A percentile compares a stretch with the other conserved stretches of the same genome.
These are phyloP conservation scores for Hansenula lynferdii DNA, from an alignment of 1,139 yeast genomes.

Conservation along the genomic window DNA sequence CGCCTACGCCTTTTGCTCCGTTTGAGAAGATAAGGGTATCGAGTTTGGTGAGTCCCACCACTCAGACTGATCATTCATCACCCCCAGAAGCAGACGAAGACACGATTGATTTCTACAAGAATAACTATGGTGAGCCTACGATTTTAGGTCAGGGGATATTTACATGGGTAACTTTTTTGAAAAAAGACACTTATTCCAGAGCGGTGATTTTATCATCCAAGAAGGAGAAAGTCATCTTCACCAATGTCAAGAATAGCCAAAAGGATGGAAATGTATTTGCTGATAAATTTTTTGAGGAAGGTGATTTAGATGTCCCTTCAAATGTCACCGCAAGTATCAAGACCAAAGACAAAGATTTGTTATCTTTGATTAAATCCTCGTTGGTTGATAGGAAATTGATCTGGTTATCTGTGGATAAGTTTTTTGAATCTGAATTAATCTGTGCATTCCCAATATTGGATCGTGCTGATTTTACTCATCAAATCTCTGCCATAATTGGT, in stretches of 20 bases:
- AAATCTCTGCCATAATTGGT: neutral
- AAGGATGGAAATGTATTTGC: neutral
- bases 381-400: neutral
- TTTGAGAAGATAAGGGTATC: neutral
- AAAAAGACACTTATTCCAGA: slow-evolving; percentile 1
- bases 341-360: neutral
- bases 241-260: neutral
- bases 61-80: no score
- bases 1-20: no score
- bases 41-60: neutral
- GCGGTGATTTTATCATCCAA: neutral
- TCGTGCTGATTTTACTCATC: neutral
- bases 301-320: neutral
- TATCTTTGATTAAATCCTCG: neutral
- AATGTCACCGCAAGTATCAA: no score
- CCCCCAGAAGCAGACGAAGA: neutral
- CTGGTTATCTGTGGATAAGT: slow-evolving; percentile 2
- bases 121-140: neutral
- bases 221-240: neutral
- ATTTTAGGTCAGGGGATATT: neutral
- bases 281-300: neutral
- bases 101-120: neutral
- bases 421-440: slow-evolving; percentile 1
- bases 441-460: neutral
- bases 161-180: neutral